A percentile compares a stretch with the other conserved stretches of the same genome.
These are phyloP conservation scores for Aspergillus sp. DNA, from an alignment of 2,329 filamentous ascomycete genomes.

Conservation along the genomic window DNA sequence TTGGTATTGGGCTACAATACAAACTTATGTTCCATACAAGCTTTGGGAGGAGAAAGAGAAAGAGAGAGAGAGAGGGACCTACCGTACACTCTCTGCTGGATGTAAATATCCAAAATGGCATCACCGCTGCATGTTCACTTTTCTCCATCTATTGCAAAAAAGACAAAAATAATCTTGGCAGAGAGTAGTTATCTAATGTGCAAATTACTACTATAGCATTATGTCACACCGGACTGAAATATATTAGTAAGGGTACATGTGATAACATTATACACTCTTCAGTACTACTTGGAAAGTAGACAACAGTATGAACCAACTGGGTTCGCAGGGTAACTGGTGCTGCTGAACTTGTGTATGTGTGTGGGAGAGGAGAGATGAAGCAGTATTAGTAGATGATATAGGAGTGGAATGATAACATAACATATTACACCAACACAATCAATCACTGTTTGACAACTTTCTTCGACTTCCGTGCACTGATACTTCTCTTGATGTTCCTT, in stretches of 20 bases:
- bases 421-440: background rate
- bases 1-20: background rate
- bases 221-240: background rate
- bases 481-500: conserved; percentile 33
- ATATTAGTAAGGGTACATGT: background rate
- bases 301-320: background rate
- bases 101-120: background rate
- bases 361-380: background rate
- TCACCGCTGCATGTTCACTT: background rate
- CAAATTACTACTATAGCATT: background rate
- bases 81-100: background rate
- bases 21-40: no score
- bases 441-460: conserved; percentile 14
- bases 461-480: conserved; percentile 34
- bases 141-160: background rate
- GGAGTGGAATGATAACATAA: background rate
- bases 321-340: background rate
- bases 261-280: background rate
- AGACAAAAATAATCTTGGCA: background rate
- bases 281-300: background rate
- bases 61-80: background rate
- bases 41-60: no score
- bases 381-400: background rate
- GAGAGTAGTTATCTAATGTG: background rate
- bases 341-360: background rate